Evolutionary conservation across 345 rosid genomes (phyloP), one percentile per base, ranked within the genome.

Genomic region (Mercurialis annua): DNA sequence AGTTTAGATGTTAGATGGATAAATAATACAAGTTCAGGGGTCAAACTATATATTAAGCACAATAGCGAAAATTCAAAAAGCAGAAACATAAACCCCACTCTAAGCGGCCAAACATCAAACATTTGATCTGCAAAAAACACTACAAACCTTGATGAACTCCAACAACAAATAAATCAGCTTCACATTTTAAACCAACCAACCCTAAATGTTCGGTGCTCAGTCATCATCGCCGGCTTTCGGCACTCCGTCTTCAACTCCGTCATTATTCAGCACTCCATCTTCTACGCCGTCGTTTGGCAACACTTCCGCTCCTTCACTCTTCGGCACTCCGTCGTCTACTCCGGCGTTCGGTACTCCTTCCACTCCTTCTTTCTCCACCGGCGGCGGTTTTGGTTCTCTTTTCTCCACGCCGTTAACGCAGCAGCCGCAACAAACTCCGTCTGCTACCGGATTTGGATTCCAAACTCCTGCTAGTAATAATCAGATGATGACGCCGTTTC

Each of bases 401-500:
- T 86, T 90, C 85, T 83, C 94, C 40, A 75, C 88, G 17, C 97
- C 94, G 0, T 87, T 89, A 63, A 76, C 81, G 21, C 87, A 77
- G 17, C 71, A 60, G 33, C 90, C 74, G 59, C 83, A 64, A 53
- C 44, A 40, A 8, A 40, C 44, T 40, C 80, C 78, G 14, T 71
- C 83, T 51, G 48, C 83, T 51, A 51, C 74, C 47, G 86, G 89
- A 21, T 76, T 81, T n/a, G 89, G 89, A 44, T 80, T 87, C 66
- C 92, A 81, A 69, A 69, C 80, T 47, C 69, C 80, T 47, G 83
- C 85, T 18, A 54, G 72, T 16, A 44, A 73, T 23, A 76, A 71
- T 54, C 76, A 65, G 15, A 56, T 68, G 42, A 75, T 70, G 71
- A 75, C 71, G 71, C 78, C 83, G 10, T 86, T 86, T 65, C 85